phyloP scores from a whole-genome alignment of 139 green algal species.

The Ettlia oleoabundans region DNA sequence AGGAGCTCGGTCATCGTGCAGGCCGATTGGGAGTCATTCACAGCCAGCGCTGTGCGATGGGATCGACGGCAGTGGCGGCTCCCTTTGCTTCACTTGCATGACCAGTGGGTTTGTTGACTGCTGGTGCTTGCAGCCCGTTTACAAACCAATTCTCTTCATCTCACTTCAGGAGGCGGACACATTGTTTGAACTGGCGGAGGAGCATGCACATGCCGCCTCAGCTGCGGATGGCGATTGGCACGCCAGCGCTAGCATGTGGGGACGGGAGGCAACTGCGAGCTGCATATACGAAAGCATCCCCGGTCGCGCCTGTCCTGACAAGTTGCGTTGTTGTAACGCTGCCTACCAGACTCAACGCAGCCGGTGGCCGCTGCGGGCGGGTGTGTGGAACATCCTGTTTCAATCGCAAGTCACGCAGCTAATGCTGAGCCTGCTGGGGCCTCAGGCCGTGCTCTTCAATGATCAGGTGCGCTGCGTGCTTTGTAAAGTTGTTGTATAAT shows the following conservation, averaged over 20 bases:
- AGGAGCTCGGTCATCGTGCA: no score
- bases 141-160: no score
- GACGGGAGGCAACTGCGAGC: not conserved
- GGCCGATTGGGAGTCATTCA: no score
- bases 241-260: no score
- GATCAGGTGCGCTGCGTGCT: slow-evolving; percentile 32
- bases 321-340: not conserved
- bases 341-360: slow-evolving; percentile 1
- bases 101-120: no score
- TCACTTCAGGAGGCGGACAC: slow-evolving; percentile 20
- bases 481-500: not conserved
- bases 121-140: no score
- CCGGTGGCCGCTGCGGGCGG: not conserved
- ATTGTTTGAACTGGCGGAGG: slow-evolving; percentile 29
- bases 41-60: no score
- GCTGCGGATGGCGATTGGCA: not conserved
- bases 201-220: not conserved
- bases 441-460: slow-evolving; percentile 34
- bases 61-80: no score
- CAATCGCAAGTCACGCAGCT: slow-evolving; percentile 9
- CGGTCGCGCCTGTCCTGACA: not conserved
- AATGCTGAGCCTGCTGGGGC: slow-evolving; percentile 18
- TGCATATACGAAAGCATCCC: slow-evolving; percentile 31
- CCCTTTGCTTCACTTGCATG: no score
- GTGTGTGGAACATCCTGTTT: slow-evolving; percentile 20